Base-by-base conservation (phyloP, 768 basidiomycete species). In the Macrolepiota fuliginosa region DNA sequence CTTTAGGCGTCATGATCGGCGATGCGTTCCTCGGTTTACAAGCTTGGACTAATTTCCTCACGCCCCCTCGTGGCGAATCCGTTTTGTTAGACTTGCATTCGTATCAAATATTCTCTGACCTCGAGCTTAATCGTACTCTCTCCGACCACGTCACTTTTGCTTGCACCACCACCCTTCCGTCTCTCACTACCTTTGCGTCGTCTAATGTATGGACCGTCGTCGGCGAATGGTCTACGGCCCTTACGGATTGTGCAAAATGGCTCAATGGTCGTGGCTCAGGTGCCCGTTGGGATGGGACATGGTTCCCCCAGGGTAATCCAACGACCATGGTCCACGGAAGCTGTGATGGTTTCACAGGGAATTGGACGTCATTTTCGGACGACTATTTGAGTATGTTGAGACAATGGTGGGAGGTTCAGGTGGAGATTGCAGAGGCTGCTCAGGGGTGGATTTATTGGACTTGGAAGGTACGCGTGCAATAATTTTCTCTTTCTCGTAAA, bases 401-500 rank as follows among this genome's bases (percentile, higher is more conserved):
- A 61, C 76, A 84, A 86, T 92, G 90, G 65, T 94, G 88, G 82
- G 92, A 94, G 68, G 87, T 86, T 3, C 92, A 94, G 72, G 84
- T 88, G 13, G 83, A 82, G 61, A 79, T 90, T 55, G 91, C 88
- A 22, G 92, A 94, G 73, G 77, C 77, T 36, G 81, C 87, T 13
- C 80, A 84, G 47, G 89, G 90, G 19, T 91, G 90, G 89, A 76
- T 89, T 3, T 89, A 80, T 65, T 90, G 89, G 88, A 84, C 89
- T 6, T 91, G 90, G 90, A 91, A 90, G 81, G 88, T 85, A 52
- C 25, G 15, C 51, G 11, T 25, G 22, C 57, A 45, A 17, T 52
- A 6, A 19, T 54, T 35, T 51, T 11, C 37, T 55, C 42, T 29
- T 6, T 39, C 39, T 56, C n/a, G 42, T 61, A 39, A 24, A 15